Evolutionary conservation across 2,329 filamentous ascomycete genomes (phyloP), one percentile per base, ranked within the genome.

Genomic region (Verticillium longisporum): DNA sequence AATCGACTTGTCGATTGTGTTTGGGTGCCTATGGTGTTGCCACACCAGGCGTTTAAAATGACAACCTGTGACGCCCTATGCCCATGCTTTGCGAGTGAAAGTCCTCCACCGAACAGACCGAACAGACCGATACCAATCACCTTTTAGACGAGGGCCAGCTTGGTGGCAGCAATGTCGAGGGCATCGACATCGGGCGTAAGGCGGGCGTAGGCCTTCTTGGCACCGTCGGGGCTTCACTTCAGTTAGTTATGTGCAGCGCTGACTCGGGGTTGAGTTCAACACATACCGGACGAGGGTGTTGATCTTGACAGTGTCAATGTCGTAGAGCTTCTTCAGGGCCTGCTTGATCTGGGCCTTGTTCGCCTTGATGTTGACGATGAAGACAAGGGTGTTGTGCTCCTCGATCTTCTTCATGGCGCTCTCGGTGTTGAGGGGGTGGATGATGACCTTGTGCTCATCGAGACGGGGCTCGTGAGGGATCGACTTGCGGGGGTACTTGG

Each of bases 361-460:
- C 80, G 94, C 88, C 89, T 96, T 96, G 80, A 94, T 83, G 72
- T 97, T 90, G 75, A 96, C 92, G 72, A 97, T 96, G 87, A 97
- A 97, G 77, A 96, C 92, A 59, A 99, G 88, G 70, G 95, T 99
- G 88, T 99, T 99, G 88, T 99, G 93, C 90, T 99, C 95, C 87
- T 99, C 95, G 73, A 99, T 97, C 90, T 97, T 97, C 92, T 99
- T 99, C 94, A 99, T 98, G 75, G 96, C 95, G 76, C 90, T 95
- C 90, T 99, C 95, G 65, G 95, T 99, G 89, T 99, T 99, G 77
- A 99, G 87, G 70, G 95, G 95, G 88, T 97, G 92, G 76, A 98
- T 85, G 79, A 99, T 90, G 78, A 98, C 86, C 88, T 96, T 97
- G 87, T 93, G 91, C 83, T 94, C 91, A 83, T 99, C 95, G 74